phyloP scores from a whole-genome alignment of 2,329 filamentous ascomycete species.

The Ophiocordyceps camponoti-floridani region DNA sequence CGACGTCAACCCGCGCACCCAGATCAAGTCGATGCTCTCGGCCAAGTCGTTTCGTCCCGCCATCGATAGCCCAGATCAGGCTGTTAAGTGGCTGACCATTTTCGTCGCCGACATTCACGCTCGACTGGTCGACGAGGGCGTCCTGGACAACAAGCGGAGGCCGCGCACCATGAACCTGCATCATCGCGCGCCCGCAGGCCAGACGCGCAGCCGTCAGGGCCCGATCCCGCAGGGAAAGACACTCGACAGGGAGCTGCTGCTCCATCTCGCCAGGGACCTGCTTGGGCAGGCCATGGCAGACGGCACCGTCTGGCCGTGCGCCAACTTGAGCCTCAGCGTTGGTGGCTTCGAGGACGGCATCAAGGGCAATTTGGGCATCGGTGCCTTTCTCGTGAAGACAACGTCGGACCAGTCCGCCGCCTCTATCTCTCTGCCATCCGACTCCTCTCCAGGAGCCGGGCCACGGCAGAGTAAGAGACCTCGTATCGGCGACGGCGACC shows the following conservation, averaged over 20 bases:
- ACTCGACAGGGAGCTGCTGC: constrained; percentile 55
- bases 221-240: constrained; percentile 61
- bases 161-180: constrained; percentile 78
- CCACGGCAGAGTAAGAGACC: constrained; percentile 11
- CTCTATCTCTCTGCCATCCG: constrained; percentile 2
- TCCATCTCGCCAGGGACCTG: constrained; percentile 58
- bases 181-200: constrained; percentile 48
- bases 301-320: constrained; percentile 72
- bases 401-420: constrained; percentile 36
- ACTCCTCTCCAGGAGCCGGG: constrained; percentile 1
- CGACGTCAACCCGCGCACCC: constrained; percentile 78
- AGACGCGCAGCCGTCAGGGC: constrained; percentile 56
- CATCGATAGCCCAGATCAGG: constrained; percentile 65
- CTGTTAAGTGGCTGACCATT: constrained; percentile 70
- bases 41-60: constrained; percentile 85
- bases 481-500: constrained; percentile 26
- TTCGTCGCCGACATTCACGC: constrained; percentile 85
- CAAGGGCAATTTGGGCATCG: constrained; percentile 70
- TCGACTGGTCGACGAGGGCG: constrained; percentile 76
- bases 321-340: constrained; percentile 76
- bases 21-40: constrained; percentile 94
- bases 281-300: constrained; percentile 63
- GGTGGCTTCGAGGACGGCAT: constrained; percentile 85
- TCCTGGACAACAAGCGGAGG: constrained; percentile 69
- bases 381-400: constrained; percentile 65